phyloP scores from a whole-genome alignment of 805 yeast genomes.

The Ogataea wickerhamii region DNA sequence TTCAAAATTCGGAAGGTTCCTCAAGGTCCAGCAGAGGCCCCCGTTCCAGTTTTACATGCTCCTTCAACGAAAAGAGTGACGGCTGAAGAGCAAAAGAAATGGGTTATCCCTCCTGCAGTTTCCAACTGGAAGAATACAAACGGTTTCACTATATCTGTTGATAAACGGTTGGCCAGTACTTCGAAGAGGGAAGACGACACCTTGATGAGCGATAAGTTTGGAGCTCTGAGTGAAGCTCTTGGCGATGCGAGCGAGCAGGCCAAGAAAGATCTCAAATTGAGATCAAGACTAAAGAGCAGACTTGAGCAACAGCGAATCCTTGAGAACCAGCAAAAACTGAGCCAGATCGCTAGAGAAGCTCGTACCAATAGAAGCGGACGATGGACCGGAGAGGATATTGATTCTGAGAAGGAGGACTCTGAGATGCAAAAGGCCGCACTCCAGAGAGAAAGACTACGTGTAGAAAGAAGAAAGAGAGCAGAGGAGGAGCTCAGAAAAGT shows the following conservation, averaged over 20 bases:
- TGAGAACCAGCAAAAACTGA: conserved; percentile 49
- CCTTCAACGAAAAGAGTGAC: conserved; percentile 52
- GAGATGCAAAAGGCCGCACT: conserved; percentile 21
- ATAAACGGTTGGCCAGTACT: conserved; percentile 65
- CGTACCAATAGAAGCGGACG: conserved; percentile 32
- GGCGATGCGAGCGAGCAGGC: conserved; percentile 63
- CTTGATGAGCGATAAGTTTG: conserved; percentile 54
- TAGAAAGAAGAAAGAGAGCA: conserved; percentile 43
- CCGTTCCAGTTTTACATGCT: conserved; percentile 63
- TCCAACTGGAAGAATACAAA: conserved; percentile 96
- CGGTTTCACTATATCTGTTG: conserved; percentile 80
- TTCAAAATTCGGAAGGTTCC: conserved; percentile 72
- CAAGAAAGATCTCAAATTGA: conserved; percentile 49
- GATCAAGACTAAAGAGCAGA: conserved; percentile 47
- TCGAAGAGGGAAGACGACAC: conserved; percentile 32
- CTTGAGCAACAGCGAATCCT: conserved; percentile 47
- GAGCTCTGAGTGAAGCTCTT: conserved; percentile 66
- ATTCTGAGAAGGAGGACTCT: conserved; percentile 14
- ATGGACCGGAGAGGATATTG: conserved; percentile 13
- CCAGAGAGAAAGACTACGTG: conserved; percentile 38
- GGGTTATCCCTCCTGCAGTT: conserved; percentile 88
- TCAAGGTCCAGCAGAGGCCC: conserved; percentile 52
- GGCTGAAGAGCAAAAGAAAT: conserved; percentile 68
- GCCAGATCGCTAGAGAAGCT: conserved; percentile 47
- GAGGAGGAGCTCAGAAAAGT: conserved; percentile 48